phyloP scores from a whole-genome alignment of 768 basidiomycete species.

The Sarcodon sp. region DNA sequence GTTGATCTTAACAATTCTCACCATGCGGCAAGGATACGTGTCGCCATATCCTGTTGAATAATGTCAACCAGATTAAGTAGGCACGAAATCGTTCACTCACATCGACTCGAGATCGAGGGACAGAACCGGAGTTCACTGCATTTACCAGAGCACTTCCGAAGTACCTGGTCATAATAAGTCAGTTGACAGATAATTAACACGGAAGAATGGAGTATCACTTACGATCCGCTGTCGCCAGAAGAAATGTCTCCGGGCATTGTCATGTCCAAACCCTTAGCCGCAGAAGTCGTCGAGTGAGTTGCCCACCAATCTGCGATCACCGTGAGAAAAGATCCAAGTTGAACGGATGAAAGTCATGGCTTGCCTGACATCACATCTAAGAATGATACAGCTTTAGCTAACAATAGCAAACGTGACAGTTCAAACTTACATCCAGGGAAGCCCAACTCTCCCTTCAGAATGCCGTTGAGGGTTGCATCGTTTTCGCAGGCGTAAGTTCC shows the following conservation, averaged over 20 bases:
- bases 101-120: constrained; percentile 6
- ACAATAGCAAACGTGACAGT: neutral
- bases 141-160: constrained; percentile 5
- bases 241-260: constrained; percentile 7
- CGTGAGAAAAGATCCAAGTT: neutral
- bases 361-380: constrained; percentile 6
- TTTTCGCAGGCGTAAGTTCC: constrained; percentile 7
- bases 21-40: constrained; percentile 54
- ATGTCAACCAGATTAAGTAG: too few relatives aligned
- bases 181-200: too few relatives aligned
- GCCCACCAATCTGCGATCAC: constrained; percentile 5
- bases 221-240: neutral
- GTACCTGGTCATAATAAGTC: constrained; percentile 1
- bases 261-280: constrained; percentile 6
- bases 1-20: constrained; percentile 12
- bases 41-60: constrained; percentile 42
- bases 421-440: constrained; percentile 7
- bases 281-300: constrained; percentile 5
- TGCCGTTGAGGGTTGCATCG: constrained; percentile 4
- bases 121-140: constrained; percentile 4
- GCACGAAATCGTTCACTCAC: neutral
- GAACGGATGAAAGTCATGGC: neutral
- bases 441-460: constrained; percentile 5
- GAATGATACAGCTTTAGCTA: neutral
- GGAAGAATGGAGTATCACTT: too few relatives aligned